These are phyloP conservation scores for Gossypioides kirkii DNA, from an alignment of 345 rosid species.

Conservation along the genomic window DNA sequence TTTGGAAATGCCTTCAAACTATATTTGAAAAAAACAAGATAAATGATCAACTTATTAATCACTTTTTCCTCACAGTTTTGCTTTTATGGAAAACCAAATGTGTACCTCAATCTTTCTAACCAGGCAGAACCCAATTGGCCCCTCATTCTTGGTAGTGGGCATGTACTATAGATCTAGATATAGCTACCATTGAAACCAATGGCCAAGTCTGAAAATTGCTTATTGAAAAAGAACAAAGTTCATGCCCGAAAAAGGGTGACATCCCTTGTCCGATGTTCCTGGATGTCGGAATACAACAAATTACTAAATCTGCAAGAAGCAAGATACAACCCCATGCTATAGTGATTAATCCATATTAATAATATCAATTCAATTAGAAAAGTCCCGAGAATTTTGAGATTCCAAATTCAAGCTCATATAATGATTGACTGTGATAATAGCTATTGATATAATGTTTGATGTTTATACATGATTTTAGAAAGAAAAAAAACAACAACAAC, in stretches of 20 bases:
- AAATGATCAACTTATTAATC: not conserved
- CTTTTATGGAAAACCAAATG: not conserved
- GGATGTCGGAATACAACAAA: not conserved
- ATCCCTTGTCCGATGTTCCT: not conserved
- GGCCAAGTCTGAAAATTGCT: not conserved
- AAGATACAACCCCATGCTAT: not conserved
- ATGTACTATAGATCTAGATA: not conserved
- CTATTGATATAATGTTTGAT: too few relatives aligned
- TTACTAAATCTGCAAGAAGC: not conserved
- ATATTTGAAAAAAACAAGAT: not conserved
- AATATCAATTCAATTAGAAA: too few relatives aligned
- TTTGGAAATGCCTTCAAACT: too few relatives aligned
- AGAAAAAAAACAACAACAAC: too few relatives aligned
- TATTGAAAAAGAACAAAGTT: too few relatives aligned
- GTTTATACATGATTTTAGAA: too few relatives aligned
- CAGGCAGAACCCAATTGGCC: not conserved
- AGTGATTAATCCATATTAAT: not conserved
- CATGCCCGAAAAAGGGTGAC: too few relatives aligned
- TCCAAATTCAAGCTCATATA: too few relatives aligned
- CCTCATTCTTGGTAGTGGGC: not conserved
- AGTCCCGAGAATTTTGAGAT: too few relatives aligned
- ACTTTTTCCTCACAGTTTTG: not conserved
- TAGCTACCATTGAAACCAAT: not conserved
- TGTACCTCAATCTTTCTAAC: not conserved
- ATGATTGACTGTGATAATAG: too few relatives aligned